Percentiles rank a stretch among this genome's conserved stretches.
phyloP scores from a whole-genome alignment of 495 filamentous ascomycete genomes.

The Penicilliopsis zonata region DNA sequence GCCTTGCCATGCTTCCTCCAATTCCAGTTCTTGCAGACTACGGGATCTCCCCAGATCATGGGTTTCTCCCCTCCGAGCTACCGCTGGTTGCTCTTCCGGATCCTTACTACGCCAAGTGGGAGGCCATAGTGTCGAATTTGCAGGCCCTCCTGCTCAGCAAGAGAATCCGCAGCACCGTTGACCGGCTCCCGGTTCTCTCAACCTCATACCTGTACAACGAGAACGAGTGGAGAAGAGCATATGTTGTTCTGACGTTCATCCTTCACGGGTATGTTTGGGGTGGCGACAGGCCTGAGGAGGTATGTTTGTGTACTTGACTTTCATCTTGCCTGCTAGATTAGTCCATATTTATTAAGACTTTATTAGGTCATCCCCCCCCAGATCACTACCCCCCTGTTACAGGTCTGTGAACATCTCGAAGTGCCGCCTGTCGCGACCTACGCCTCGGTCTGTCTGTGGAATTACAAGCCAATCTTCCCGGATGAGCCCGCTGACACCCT shows the following conservation, averaged over 20 bases:
- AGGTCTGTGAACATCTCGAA: constrained; percentile 69
- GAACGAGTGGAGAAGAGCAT: constrained; percentile 86
- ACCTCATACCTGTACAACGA: constrained; percentile 68
- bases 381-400: constrained; percentile 70
- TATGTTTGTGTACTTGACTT: constrained; percentile 18
- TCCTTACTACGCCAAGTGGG: constrained; percentile 89
- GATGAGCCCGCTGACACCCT: constrained; percentile 70
- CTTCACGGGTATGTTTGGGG: constrained; percentile 94
- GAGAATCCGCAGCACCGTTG: constrained; percentile 62
- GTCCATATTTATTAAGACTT: constrained; percentile 5
- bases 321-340: neutral
- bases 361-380: constrained; percentile 68
- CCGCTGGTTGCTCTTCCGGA: constrained; percentile 72
- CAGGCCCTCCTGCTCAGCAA: constrained; percentile 76
- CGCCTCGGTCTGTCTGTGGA: constrained; percentile 86
- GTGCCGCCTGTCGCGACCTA: constrained; percentile 93
- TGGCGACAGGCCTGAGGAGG: constrained; percentile 68
- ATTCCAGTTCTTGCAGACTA: constrained; percentile 73
- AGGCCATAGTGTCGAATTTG: constrained; percentile 70
- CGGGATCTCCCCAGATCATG: constrained; percentile 72
- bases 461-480: constrained; percentile 79
- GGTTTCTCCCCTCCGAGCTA: constrained; percentile 77
- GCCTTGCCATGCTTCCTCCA: constrained; percentile 62
- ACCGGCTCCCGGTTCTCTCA: constrained; percentile 68
- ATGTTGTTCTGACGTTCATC: constrained; percentile 77